Percentiles rank a stretch among this genome's conserved stretches.
These are phyloP conservation scores for Puccinellia tenuiflora DNA, from an alignment of 176 grass and related monocot genomes.

Conservation along the genomic window DNA sequence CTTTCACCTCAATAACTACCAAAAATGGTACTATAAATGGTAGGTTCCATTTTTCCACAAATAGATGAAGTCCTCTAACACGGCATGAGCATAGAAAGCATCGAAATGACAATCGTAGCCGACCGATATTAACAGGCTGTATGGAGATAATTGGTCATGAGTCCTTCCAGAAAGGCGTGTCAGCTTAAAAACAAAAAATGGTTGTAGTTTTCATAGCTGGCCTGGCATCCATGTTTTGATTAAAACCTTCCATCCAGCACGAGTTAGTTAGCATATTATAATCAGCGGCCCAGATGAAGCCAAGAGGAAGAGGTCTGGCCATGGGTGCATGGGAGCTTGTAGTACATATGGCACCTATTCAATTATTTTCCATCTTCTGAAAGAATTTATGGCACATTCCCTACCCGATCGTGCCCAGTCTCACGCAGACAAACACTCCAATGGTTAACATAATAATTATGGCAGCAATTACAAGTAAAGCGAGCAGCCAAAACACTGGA, in stretches of 20 bases:
- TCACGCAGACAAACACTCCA: background rate
- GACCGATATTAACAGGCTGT: conserved; percentile 5
- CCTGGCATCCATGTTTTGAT: conserved; percentile 13
- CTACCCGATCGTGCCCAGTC: conserved; percentile 1
- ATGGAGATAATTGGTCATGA: background rate
- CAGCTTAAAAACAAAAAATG: conserved; percentile 13
- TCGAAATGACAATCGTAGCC: background rate
- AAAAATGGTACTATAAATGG: background rate
- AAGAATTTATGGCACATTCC: background rate
- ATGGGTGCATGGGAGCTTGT: conserved; percentile 12
- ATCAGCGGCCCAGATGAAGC: conserved; percentile 8
- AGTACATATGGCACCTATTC: conserved; percentile 16
- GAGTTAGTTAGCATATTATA: conserved; percentile 39
- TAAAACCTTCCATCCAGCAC: conserved; percentile 13
- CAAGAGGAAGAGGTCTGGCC: conserved; percentile 30
- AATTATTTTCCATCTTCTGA: background rate
- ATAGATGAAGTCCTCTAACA: background rate
- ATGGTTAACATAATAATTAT: background rate
- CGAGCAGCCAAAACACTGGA: background rate
- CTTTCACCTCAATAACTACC: background rate
- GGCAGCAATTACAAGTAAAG: background rate
- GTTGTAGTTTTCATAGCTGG: conserved; percentile 29
- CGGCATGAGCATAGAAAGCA: background rate
- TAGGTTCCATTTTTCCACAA: background rate
- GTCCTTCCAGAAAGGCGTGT: background rate